A percentile compares a stretch with the other conserved stretches of the same genome.
Conservation (phyloP, 2,329 filamentous ascomycete species). For the Trichoderma simmonsii region DNA sequence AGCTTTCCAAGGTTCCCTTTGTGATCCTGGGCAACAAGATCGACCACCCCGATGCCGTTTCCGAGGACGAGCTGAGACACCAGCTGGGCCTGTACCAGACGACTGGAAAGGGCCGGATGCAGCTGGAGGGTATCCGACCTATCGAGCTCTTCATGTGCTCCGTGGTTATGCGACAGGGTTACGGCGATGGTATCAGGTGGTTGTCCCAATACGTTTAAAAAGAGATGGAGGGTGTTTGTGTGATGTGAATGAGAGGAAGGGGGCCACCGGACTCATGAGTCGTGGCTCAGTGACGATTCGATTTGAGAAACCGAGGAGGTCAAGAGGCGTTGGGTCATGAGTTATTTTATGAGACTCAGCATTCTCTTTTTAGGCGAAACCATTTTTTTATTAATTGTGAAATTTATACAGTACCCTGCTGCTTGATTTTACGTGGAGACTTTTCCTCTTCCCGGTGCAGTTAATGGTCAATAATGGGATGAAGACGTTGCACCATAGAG, state of each 20-base stretch:
- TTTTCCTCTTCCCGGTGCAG: not conserved
- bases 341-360: conserved; percentile 34
- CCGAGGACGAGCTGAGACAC: conserved; percentile 90
- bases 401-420: conserved; percentile 24
- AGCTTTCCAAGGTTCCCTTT: conserved; percentile 92
- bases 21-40: conserved; percentile 99
- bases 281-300: conserved; percentile 17
- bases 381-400: conserved; percentile 27
- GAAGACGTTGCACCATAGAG: not conserved
- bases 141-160: conserved; percentile 99
- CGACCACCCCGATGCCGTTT: conserved; percentile 92
- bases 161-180: conserved; percentile 96
- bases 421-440: not conserved
- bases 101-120: conserved; percentile 92
- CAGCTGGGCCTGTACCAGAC: conserved; percentile 94
- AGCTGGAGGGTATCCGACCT: conserved; percentile 84
- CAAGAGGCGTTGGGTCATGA: conserved; percentile 25
- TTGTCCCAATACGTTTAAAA: conserved; percentile 83
- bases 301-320: conserved; percentile 7
- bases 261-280: not conserved
- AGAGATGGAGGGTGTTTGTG: not conserved
- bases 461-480: not conserved
- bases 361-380: conserved; percentile 37
- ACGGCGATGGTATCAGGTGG: conserved; percentile 89
- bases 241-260: not conserved